These are phyloP conservation scores for Pinguiococcus pyrenoidosus DNA, from an alignment of 108 stramenopile genomes.

Conservation along the genomic window DNA sequence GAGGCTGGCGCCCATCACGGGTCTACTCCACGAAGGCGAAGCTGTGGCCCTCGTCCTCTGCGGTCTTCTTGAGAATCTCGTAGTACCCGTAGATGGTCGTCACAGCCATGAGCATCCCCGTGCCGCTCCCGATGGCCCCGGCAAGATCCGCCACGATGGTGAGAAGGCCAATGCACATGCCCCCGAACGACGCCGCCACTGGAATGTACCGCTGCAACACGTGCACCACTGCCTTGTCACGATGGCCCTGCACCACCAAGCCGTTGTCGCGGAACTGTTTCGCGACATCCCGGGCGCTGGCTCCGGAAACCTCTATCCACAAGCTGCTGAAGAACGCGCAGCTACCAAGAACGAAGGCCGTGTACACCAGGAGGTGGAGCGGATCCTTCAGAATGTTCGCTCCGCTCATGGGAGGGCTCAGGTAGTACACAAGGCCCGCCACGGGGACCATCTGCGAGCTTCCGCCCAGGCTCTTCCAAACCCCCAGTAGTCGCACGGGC, in stretches of 20 bases:
- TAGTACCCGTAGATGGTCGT: conserved; percentile 12
- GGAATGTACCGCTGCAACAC: conserved; percentile 20
- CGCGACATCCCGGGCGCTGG: conserved; percentile 94
- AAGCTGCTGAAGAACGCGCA: conserved; percentile 97
- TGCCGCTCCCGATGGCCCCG: conserved; percentile 14
- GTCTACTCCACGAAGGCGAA: too few species aligned
- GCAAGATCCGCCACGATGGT: conserved; percentile 7
- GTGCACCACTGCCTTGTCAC: conserved; percentile 18
- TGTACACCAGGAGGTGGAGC: conserved; percentile 94
- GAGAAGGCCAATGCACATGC: conserved; percentile 11
- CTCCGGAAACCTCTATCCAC: conserved; percentile 97
- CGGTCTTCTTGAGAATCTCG: too few species aligned
- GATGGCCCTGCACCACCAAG: conserved; percentile 26
- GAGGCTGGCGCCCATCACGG: too few species aligned
- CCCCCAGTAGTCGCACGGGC: conserved; percentile 88
- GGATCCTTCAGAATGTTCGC: conserved; percentile 92
- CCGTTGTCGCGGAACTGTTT: conserved; percentile 96
- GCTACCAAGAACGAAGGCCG: conserved; percentile 84
- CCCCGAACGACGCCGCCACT: conserved; percentile 16
- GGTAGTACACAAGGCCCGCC: conserved; percentile 98
- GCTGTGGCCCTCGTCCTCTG: too few species aligned
- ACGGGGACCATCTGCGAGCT: conserved; percentile 72
- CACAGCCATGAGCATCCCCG: conserved; percentile 14
- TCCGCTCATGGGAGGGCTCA: conserved; percentile 79
- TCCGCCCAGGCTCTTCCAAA: conserved; percentile 91